Evolutionary conservation across 345 rosid species (phyloP).

Genomic region (Pistacia atlantica): DNA sequence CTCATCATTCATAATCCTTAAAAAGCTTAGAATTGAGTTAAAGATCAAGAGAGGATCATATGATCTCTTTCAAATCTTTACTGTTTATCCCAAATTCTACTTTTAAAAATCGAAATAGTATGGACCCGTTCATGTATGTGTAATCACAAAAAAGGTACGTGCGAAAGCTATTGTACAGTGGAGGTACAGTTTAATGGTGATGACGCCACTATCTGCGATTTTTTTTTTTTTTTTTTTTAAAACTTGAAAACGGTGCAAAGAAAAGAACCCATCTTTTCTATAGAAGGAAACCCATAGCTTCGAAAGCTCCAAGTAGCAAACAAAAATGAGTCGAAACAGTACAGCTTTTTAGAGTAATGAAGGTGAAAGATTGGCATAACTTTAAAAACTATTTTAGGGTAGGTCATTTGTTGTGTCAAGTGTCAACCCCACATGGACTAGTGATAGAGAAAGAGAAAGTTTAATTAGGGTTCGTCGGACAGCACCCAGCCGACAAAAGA

Average conservation of each 20-base stretch:
- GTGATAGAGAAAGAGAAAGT: not conserved
- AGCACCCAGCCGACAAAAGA: constrained; percentile 50
- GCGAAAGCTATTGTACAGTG: constrained; percentile 18
- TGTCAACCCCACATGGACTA: constrained; percentile 33
- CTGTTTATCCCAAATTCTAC: no score
- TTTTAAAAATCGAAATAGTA: no score
- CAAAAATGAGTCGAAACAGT: constrained; percentile 13
- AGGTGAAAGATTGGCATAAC: constrained; percentile 7
- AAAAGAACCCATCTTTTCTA: constrained; percentile 21
- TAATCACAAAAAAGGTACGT: constrained; percentile 24
- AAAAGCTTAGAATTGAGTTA: no score
- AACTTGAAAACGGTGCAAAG: constrained; percentile 14
- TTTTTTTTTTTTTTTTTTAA: not conserved
- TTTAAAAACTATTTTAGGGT: constrained; percentile 25
- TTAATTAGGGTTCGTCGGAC: constrained; percentile 9
- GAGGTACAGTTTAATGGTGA: not conserved
- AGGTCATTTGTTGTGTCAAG: constrained; percentile 27
- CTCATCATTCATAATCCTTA: no score
- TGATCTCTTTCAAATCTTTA: no score
- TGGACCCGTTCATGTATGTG: constrained; percentile 21
- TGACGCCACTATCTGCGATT: constrained; percentile 12
- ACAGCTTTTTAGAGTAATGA: not conserved
- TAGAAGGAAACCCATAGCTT: constrained; percentile 28
- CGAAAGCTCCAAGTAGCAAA: constrained; percentile 11
- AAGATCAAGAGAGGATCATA: no score